Conservation (phyloP, 73 alveolate species). For the Paramecium sexaurelia region DNA sequence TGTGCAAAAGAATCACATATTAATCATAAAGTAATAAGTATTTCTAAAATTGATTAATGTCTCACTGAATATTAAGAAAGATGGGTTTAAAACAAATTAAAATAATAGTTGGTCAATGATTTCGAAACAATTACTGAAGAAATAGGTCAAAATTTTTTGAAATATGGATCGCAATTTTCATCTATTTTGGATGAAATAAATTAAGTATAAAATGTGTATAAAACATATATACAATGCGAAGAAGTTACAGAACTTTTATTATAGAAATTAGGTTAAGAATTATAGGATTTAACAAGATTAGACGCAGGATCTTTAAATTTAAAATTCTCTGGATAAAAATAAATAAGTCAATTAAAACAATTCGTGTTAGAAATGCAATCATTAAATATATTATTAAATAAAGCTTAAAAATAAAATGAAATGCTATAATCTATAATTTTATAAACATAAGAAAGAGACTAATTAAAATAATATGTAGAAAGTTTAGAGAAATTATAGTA, state of each 20-base stretch:
- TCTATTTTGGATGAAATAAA: background rate
- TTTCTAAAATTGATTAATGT: background rate
- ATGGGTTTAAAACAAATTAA: background rate
- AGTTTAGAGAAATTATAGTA: background rate
- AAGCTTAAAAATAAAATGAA: background rate
- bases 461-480: background rate
- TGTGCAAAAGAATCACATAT: constrained; percentile 30
- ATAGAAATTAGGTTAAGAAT: background rate
- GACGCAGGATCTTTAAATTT: background rate
- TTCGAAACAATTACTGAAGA: background rate
- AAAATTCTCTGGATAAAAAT: background rate
- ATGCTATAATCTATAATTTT: background rate
- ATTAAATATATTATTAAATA: background rate
- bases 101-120: background rate
- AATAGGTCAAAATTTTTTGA: background rate
- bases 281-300: background rate
- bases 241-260: background rate
- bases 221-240: background rate
- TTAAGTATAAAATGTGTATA: background rate
- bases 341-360: background rate
- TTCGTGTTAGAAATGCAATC: background rate
- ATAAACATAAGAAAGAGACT: background rate
- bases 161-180: background rate
- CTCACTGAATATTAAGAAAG: background rate
- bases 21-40: constrained; percentile 20